Evolutionary conservation across 2,329 filamentous ascomycete species (phyloP).

Genomic region (Purpureocillium lavendulum): DNA sequence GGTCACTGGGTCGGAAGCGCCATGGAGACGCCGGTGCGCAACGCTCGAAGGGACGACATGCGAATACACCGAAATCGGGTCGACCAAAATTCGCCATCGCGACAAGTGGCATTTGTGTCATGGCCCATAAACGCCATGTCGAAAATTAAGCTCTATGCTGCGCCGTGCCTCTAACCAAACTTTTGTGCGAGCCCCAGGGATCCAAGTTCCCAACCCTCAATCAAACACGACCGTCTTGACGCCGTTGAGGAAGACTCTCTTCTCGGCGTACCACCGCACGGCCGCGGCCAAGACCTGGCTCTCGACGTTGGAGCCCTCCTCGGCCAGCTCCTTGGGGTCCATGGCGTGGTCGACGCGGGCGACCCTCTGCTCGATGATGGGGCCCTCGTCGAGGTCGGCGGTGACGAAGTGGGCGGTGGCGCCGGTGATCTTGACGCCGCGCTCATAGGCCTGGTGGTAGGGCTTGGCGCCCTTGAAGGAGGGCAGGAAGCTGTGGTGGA

Average conservation of each 20-base stretch:
- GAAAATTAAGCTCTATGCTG: too few relatives aligned
- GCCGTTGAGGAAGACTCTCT: conserved; percentile 68
- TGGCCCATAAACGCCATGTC: too few relatives aligned
- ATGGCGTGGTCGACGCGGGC: conserved; percentile 68
- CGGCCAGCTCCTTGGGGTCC: conserved; percentile 66
- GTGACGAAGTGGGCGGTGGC: conserved; percentile 83
- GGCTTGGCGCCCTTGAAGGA: conserved; percentile 84
- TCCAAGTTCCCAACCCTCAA: neutral
- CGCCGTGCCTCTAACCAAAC: too few relatives aligned
- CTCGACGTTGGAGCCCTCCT: conserved; percentile 77
- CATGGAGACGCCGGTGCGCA: too few relatives aligned
- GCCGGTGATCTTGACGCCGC: conserved; percentile 82
- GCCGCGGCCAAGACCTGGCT: conserved; percentile 74
- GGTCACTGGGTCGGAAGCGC: too few relatives aligned
- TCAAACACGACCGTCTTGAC: conserved; percentile 71
- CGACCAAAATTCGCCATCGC: too few relatives aligned
- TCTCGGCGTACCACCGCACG: conserved; percentile 78
- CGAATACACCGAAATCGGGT: too few relatives aligned
- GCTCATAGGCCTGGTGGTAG: conserved; percentile 80
- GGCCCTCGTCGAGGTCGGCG: conserved; percentile 75
- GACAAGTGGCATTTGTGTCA: too few relatives aligned
- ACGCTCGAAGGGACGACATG: too few relatives aligned
- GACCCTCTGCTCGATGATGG: conserved; percentile 81
- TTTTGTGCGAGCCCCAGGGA: too few relatives aligned
- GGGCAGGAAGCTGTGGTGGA: conserved; percentile 81